Evolutionary conservation across 2,329 filamentous ascomycete genomes (phyloP).

Genomic region (Calonectria montana): DNA sequence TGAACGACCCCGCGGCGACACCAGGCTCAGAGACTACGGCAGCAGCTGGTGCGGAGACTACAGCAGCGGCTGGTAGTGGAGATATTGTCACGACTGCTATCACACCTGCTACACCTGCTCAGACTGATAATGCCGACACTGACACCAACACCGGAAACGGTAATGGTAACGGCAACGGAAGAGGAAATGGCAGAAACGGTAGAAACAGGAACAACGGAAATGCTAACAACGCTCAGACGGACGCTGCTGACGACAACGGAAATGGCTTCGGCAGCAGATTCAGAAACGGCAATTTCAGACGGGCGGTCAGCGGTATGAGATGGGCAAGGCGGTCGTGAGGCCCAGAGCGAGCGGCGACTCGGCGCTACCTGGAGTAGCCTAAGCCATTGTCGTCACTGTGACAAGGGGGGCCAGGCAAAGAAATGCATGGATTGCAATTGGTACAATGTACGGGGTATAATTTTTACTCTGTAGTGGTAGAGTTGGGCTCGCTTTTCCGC

Average conservation of each 20-base stretch:
- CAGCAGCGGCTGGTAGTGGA: not conserved
- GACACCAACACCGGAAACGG: slow-evolving; percentile 9
- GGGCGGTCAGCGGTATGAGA: slow-evolving; percentile 5
- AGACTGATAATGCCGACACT: slow-evolving; percentile 6
- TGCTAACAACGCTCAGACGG: not conserved
- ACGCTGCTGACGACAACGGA: not conserved
- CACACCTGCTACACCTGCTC: slow-evolving; percentile 1
- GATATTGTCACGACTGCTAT: slow-evolving; percentile 13
- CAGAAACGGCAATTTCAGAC: slow-evolving; percentile 8
- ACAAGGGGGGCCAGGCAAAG: not conserved
- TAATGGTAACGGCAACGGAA: not conserved
- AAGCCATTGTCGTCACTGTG: not conserved
- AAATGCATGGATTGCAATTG: slow-evolving; percentile 3
- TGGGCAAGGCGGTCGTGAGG: slow-evolving; percentile 20
- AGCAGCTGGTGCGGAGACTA: not conserved
- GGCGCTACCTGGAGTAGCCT: not conserved
- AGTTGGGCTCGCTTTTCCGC: not conserved
- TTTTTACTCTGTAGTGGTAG: slow-evolving; percentile 3
- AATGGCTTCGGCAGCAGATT: slow-evolving; percentile 12
- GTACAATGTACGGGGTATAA: slow-evolving; percentile 13
- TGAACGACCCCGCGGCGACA: not conserved
- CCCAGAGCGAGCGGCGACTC: not conserved
- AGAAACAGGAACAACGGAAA: not conserved
- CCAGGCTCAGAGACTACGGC: not conserved
- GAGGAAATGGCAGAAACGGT: not conserved